phyloP scores from a whole-genome alignment of 1,284 basidiomycete genomes.

The Psilocybe mexicana region DNA sequence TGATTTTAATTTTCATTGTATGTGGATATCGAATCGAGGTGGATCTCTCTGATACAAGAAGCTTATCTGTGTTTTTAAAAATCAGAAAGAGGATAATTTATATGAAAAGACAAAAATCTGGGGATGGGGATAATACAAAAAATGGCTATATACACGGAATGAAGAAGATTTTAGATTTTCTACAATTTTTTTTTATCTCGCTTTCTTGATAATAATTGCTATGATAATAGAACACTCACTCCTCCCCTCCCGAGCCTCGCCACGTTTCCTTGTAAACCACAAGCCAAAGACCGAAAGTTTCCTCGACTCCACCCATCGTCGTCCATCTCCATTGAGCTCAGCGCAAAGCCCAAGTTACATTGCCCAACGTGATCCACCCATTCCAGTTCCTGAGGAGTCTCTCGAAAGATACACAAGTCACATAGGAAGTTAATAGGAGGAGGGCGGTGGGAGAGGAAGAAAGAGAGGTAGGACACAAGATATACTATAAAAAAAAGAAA shows the following conservation, averaged over 20 bases:
- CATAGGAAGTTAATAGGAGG: too few species aligned
- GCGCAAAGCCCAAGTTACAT: too few species aligned
- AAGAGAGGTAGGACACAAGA: not conserved
- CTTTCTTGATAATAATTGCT: not conserved
- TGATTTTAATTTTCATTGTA: not conserved
- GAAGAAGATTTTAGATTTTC: not conserved
- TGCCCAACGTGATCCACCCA: too few species aligned
- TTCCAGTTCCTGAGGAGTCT: too few species aligned
- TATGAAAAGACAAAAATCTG: not conserved
- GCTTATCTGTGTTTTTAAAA: too few species aligned
- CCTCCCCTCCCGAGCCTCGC: too few species aligned
- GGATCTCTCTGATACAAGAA: too few species aligned
- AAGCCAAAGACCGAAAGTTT: too few species aligned
- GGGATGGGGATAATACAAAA: not conserved
- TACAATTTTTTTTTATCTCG: not conserved
- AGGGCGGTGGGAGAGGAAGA: not conserved
- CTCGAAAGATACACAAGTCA: too few species aligned
- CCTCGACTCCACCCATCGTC: not conserved
- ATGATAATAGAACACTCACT: too few species aligned
- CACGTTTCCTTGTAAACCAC: too few species aligned
- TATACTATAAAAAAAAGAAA: not conserved
- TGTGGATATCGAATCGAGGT: not conserved
- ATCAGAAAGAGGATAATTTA: not conserved
- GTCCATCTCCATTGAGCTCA: not conserved
- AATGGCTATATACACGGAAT: not conserved